Conservation (phyloP, 2,329 filamentous ascomycete species). For the Aspergillus sojae region DNA sequence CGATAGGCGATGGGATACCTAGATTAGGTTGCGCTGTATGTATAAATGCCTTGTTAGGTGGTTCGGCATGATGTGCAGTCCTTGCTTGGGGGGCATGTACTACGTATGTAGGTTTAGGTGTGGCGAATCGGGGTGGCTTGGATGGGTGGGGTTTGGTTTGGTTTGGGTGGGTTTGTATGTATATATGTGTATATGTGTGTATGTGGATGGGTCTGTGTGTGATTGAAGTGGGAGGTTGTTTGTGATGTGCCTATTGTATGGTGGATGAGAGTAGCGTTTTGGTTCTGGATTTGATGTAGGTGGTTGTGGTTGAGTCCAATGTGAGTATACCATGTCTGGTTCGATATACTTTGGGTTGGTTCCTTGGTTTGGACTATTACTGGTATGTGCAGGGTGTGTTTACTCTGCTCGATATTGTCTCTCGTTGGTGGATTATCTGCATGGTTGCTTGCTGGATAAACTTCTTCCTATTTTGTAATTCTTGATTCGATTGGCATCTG, state of each 20-base stretch:
- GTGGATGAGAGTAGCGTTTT: neutral
- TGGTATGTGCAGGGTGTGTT: neutral
- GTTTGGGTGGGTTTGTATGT: neutral
- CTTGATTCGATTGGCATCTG: neutral
- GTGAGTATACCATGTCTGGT: neutral
- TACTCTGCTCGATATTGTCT: neutral
- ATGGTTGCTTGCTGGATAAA: neutral
- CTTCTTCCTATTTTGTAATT: neutral
- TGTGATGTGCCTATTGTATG: neutral
- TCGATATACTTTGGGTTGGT: neutral
- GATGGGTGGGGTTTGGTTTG: neutral
- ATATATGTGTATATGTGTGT: neutral
- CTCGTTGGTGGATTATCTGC: neutral
- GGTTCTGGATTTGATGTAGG: neutral
- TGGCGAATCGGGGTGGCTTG: neutral
- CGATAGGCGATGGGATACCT: no score
- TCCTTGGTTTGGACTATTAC: neutral
- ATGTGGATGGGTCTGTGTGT: neutral
- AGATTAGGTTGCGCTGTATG: neutral
- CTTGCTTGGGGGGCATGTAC: neutral
- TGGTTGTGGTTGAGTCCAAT: neutral
- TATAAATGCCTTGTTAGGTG: neutral
- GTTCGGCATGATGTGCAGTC: neutral
- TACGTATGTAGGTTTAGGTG: constrained; percentile 13
- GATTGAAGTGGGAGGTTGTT: neutral